Evolutionary conservation across 2,329 filamentous ascomycete species (phyloP), one percentile per base, ranked within the genome.

Genomic region (Exophiala xenobiotica): DNA sequence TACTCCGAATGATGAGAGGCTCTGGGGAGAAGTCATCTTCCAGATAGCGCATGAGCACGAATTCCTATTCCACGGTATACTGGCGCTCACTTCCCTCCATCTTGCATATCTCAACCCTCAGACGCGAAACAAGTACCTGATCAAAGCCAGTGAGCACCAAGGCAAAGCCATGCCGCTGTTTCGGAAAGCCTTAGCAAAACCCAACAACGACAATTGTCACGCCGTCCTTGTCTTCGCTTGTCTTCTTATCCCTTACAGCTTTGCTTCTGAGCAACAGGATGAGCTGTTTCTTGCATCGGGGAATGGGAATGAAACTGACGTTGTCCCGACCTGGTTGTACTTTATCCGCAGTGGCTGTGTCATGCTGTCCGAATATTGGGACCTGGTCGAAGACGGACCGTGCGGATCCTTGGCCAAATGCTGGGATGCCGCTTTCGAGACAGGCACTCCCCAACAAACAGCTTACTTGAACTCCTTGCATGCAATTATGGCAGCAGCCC

Each of bases 361-460:
- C 4, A 63, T 64, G 57, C 57, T 64, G 6, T 58, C 48, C 14
- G 46, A 53, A n/a, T 41, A 63, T 2, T 64, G 60, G 60, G 40
- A 54, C 5, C 27, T 29, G 7, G 46, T 64, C 31, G 56, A 54
- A 41, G 51, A 7, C 29, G 54, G 59, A 2, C 57, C 55, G 9
- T 37, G 29, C 18, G 14, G 31, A 3, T 33, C 55, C 12, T 35
- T 59, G 18, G 58, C 62, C 16, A 14, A 46, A 11, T 65, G 65
- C 12, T 69, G 69, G 47, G 66, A 68, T 45, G 55, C 66, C 3
- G 61, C 68, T n/a, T 65, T 67, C 37, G 51, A 51, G 18, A 20
- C 44, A 14, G 22, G 18, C 11, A 27, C 33, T n/a, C 5, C 23
- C 3, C 11, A 35, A 12, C 20, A 51, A 19, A 22, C 14, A 11